Conservation (phyloP, 179 eudicot genomes). For the Actinidia polygama region DNA sequence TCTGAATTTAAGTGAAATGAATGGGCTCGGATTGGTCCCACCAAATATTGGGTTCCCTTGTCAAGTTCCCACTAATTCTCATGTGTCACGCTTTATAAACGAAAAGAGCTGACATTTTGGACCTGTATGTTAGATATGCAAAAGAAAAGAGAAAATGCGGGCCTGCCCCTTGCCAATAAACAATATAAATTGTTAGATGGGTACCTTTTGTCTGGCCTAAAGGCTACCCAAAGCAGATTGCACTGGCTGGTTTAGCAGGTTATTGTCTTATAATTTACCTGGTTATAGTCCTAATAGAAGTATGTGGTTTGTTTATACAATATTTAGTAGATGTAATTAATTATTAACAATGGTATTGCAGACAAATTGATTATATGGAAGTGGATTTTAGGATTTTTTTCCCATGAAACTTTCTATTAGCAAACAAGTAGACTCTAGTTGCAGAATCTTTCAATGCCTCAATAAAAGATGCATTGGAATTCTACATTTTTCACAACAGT, state of each 20-base stretch:
- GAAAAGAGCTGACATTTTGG: too few species aligned
- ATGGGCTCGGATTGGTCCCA: too few species aligned
- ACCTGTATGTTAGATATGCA: too few species aligned
- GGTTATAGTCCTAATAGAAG: neutral
- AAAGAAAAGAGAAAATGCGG: too few species aligned
- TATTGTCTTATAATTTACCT: neutral
- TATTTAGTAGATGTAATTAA: neutral
- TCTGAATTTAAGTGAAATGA: too few species aligned
- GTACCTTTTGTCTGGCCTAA: neutral
- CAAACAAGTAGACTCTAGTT: neutral
- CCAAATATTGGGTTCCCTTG: too few species aligned
- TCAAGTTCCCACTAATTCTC: too few species aligned
- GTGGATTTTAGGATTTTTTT: neutral
- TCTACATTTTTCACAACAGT: too few species aligned
- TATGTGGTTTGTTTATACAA: neutral
- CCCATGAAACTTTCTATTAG: neutral
- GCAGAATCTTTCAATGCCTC: neutral
- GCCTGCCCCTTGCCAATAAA: too few species aligned
- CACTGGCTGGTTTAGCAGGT: neutral
- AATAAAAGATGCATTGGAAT: too few species aligned
- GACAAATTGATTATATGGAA: neutral
- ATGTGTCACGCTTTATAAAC: too few species aligned
- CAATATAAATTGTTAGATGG: too few species aligned
- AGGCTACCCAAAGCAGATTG: constrained; percentile 3
- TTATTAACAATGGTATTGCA: neutral